phyloP scores from a whole-genome alignment of 306 rosid genomes.

The Acacia crassicarpa region DNA sequence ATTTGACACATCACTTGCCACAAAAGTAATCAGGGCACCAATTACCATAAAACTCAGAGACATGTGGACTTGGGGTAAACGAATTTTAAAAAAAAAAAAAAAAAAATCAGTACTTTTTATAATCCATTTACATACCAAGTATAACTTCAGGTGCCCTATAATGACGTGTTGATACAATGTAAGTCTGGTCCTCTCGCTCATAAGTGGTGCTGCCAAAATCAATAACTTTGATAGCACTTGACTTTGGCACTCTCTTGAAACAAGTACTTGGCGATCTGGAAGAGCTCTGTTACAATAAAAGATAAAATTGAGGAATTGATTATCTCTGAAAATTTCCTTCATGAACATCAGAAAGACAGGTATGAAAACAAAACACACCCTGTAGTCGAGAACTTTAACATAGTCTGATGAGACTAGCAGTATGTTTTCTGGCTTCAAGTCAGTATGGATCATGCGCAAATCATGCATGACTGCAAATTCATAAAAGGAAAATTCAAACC shows the following conservation, averaged over 20 bases:
- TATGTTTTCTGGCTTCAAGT: slow-evolving; percentile 92
- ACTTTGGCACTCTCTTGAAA: slow-evolving; percentile 84
- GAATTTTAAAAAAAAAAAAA: no score
- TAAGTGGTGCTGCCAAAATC: slow-evolving; percentile 98
- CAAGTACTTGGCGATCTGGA: slow-evolving; percentile 75
- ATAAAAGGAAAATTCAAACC: background rate
- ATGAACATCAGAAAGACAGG: no score
- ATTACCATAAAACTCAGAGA: no score
- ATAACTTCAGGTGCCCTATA: slow-evolving; percentile 98
- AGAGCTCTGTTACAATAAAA: slow-evolving; percentile 47
- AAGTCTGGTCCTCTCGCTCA: slow-evolving; percentile 78
- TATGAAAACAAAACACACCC: slow-evolving; percentile 23
- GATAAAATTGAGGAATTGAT: background rate
- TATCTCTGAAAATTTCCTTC: background rate
- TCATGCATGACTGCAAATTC: slow-evolving; percentile 88
- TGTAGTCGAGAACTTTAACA: slow-evolving; percentile 75
- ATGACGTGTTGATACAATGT: slow-evolving; percentile 94
- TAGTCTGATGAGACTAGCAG: slow-evolving; percentile 73
- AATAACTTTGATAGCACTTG: slow-evolving; percentile 90
- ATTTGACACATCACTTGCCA: background rate
- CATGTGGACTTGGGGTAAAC: no score
- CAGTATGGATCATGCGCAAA: slow-evolving; percentile 78
- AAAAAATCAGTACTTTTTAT: background rate
- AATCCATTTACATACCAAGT: slow-evolving; percentile 54
- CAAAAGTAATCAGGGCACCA: no score